Base-by-base conservation (phyloP, 176 grass and related monocot species). In the Hsuehochloa calcarea region DNA sequence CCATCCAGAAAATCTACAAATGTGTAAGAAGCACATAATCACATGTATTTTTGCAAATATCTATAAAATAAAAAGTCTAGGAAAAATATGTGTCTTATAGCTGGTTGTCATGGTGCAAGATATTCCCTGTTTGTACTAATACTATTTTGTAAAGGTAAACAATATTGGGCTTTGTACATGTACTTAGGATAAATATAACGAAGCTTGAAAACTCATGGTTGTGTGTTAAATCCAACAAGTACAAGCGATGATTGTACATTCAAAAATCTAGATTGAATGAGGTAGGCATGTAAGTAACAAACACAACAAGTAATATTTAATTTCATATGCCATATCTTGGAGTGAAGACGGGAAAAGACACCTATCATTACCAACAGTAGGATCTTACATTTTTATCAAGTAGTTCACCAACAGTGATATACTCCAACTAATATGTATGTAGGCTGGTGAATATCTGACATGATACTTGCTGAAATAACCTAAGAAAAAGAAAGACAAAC, bases 361-460 rank as follows among this genome's bases (percentile, higher is more conserved):
- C 15, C 55, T 80, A 90, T 77, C 35, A 72, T 49, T 62, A 46
- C 82, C 27, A 79, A 86, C 3, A 80, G 67, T 43, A 15, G 26
- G 12, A 19, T 58, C 87, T 94, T 87, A 98, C 96, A 88, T 96
- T 96, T 92, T 96, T 98, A 90, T 98, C 96, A 74, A 98, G 96
- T 70, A 98, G 72, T 90, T 98, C 96, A 72, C 96, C 96, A 4
- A 91, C 96, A 51, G 96, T 98, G 81, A 98, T 96, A 77, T 89
- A 98, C 89, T 98, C 96, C 31, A 98, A 85, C 1, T 34, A 34
- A 34, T 34, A 34, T 34, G 31, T 2, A 34, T 34, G 31, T 34
- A 34, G 3, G 31, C 31, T 34, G 31, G 31, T 34, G 31, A 34
- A 34, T 34, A 34, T 34, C 1, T 34, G 31, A 34, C 31, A 34